Conservation (phyloP, 2,329 filamentous ascomycete genomes). For the Penicillium crustosum region DNA sequence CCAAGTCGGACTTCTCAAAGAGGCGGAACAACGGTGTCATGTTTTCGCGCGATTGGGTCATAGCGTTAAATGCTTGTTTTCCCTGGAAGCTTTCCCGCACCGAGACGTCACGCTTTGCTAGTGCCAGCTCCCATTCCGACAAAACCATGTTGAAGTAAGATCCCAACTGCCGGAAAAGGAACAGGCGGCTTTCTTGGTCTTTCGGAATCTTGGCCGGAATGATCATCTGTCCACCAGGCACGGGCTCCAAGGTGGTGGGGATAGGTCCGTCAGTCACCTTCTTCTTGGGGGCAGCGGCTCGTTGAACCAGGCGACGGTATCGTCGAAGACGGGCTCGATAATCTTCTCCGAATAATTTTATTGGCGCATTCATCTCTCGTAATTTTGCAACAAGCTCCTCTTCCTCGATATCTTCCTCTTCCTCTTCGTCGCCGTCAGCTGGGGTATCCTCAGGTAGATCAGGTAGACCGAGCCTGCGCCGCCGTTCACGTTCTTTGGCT, state of each 20-base stretch:
- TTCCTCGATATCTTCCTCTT: constrained; percentile 65
- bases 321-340: constrained; percentile 68
- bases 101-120: constrained; percentile 59
- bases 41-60: constrained; percentile 83
- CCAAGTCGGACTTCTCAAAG: constrained; percentile 77
- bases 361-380: constrained; percentile 71
- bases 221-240: constrained; percentile 87
- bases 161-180: constrained; percentile 81
- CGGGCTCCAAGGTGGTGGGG: constrained; percentile 75
- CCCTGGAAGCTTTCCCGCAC: constrained; percentile 74
- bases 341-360: constrained; percentile 75
- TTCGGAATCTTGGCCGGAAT: constrained; percentile 63
- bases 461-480: constrained; percentile 77
- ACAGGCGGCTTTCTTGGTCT: constrained; percentile 65
- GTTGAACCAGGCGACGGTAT: constrained; percentile 62
- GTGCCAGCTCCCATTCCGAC: constrained; percentile 77
- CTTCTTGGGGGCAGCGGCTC: constrained; percentile 35
- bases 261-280: constrained; percentile 72
- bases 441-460: constrained; percentile 56
- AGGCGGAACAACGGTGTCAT: constrained; percentile 88
- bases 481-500: constrained; percentile 68
- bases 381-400: constrained; percentile 68
- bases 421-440: constrained; percentile 35
- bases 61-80: constrained; percentile 77
- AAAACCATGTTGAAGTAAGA: constrained; percentile 98